These are phyloP conservation scores for Aspergillus proliferans DNA, from an alignment of 2,329 filamentous ascomycete species.

Conservation along the genomic window DNA sequence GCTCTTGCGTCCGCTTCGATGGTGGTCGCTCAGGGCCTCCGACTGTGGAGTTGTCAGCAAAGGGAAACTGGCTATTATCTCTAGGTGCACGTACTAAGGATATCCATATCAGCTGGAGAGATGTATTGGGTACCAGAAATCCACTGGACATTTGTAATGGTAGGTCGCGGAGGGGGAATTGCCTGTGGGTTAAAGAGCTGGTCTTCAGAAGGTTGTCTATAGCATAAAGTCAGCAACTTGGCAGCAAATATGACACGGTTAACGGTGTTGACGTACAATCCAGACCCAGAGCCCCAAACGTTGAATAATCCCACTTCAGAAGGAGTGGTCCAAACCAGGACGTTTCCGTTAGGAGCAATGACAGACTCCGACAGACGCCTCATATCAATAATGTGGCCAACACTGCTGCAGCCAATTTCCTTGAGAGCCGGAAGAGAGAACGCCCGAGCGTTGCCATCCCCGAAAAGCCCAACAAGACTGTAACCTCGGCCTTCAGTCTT, in stretches of 20 bases:
- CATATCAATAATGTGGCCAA: constrained; percentile 64
- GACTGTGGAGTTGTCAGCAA: constrained; percentile 40
- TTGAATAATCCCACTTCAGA: constrained; percentile 79
- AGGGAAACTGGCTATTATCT: constrained; percentile 2
- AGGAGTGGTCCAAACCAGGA: constrained; percentile 83
- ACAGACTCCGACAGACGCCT: constrained; percentile 63
- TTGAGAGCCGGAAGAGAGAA: constrained; percentile 84
- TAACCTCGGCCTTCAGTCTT: constrained; percentile 68
- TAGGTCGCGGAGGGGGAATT: constrained; percentile 70
- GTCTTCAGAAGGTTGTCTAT: constrained; percentile 54
- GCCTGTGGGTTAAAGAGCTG: constrained; percentile 72
- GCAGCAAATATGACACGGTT: not conserved
- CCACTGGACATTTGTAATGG: constrained; percentile 94
- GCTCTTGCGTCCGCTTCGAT: constrained; percentile 80
- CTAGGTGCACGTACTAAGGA: constrained; percentile 53
- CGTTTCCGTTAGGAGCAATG: constrained; percentile 71
- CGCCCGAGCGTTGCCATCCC: constrained; percentile 70
- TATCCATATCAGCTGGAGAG: constrained; percentile 77
- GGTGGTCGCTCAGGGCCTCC: constrained; percentile 82
- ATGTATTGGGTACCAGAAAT: constrained; percentile 91
- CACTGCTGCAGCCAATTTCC: constrained; percentile 64
- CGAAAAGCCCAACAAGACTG: constrained; percentile 77
- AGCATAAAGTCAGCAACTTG: constrained; percentile 11
- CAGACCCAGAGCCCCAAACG: constrained; percentile 70
- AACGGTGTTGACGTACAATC: constrained; percentile 46